Percentiles rank a stretch among this genome's conserved stretches.
Conservation (phyloP, 106 monocot species). For the Dendrobium officinale region DNA sequence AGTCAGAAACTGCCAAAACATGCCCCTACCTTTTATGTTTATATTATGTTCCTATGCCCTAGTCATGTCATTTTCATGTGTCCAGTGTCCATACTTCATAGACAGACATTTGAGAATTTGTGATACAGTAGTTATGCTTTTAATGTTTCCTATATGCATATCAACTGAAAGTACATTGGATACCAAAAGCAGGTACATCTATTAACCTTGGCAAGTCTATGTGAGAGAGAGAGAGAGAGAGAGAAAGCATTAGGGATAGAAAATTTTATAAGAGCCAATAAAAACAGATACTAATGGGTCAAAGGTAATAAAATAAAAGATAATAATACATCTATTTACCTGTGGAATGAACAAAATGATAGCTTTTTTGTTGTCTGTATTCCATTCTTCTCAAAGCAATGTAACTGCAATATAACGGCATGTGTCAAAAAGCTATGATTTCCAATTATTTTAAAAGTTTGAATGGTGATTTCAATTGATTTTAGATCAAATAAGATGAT, state of each 20-base stretch:
- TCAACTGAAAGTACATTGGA: neutral
- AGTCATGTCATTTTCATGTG: no score
- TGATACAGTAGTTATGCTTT: no score
- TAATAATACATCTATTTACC: constrained; percentile 16
- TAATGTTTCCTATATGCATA: neutral
- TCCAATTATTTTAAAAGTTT: constrained; percentile 9
- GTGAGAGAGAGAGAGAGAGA: neutral
- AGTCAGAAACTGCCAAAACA: no score
- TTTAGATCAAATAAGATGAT: neutral
- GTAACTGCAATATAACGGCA: constrained; percentile 50
- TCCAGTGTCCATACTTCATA: no score
- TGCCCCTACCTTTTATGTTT: no score
- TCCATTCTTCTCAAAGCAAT: constrained; percentile 74
- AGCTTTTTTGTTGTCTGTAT: constrained; percentile 72
- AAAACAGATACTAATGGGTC: no score
- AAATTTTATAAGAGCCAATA: no score
- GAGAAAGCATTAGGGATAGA: no score
- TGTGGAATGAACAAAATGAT: constrained; percentile 79
- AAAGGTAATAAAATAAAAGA: neutral
- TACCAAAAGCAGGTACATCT: neutral
- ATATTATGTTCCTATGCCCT: no score
- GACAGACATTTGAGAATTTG: no score
- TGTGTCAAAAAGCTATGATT: neutral
- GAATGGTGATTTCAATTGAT: neutral
- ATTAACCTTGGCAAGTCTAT: neutral